Conservation (phyloP, 83 land plant genomes). For the Picea mariana region DNA sequence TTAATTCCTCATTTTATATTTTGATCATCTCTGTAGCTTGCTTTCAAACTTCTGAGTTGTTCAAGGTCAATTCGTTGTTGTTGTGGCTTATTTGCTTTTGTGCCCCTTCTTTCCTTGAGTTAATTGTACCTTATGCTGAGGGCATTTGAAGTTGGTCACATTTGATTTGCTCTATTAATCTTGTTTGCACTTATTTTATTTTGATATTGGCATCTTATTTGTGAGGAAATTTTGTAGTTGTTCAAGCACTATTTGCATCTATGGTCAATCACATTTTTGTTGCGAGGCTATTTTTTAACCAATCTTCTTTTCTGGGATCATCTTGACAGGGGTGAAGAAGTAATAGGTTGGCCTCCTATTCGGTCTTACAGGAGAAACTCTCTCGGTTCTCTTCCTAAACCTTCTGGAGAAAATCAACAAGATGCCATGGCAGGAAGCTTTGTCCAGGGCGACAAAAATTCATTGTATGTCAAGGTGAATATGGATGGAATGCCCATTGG, state of each 20-base stretch:
- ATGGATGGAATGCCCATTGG: constrained; percentile 63
- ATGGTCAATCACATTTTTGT: constrained; percentile 1
- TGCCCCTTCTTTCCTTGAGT: not conserved
- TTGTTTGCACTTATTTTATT: not conserved
- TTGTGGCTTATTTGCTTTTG: not conserved
- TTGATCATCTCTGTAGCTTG: not conserved
- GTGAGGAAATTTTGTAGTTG: no score
- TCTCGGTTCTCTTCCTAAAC: constrained; percentile 44
- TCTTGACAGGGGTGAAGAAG: constrained; percentile 39
- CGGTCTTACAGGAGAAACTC: constrained; percentile 51
- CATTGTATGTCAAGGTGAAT: constrained; percentile 60
- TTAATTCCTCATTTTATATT: not conserved
- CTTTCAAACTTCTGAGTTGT: not conserved
- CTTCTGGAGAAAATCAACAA: constrained; percentile 16
- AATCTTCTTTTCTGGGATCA: constrained; percentile 7
- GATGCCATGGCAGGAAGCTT: not conserved
- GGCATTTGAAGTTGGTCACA: not conserved
- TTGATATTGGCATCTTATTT: not conserved
- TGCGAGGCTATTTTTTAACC: not conserved
- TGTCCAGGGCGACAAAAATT: constrained; percentile 13
- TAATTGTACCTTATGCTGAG: no score
- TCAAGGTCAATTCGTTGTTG: not conserved
- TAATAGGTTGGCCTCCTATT: constrained; percentile 80
- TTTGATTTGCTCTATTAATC: not conserved
- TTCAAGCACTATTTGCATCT: no score